phyloP scores from a whole-genome alignment of 2,329 filamentous ascomycete species.

The Rosellinia necatrix region DNA sequence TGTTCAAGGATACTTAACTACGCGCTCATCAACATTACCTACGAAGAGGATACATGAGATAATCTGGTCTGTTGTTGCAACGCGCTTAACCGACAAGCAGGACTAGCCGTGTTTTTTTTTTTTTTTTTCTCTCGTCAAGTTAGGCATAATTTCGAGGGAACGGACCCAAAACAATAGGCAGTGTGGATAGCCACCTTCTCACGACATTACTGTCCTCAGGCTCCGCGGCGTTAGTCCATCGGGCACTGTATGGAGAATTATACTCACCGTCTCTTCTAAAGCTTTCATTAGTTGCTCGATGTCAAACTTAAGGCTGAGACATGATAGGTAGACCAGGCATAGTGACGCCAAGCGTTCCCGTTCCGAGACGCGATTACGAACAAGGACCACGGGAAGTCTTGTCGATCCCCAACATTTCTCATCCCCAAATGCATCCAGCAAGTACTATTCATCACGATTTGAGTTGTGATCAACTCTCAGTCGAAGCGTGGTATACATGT shows the following conservation, averaged over 20 bases:
- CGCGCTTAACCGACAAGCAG: not conserved
- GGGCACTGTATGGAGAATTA: constrained; percentile 16
- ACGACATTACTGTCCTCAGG: not conserved
- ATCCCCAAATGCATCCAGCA: not conserved
- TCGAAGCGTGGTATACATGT: too few species aligned
- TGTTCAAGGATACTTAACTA: not conserved
- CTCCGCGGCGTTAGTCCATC: not conserved
- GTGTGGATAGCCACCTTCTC: not conserved
- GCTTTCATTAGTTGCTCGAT: too few species aligned
- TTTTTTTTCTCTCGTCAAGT: not conserved
- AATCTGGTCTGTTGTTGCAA: not conserved
- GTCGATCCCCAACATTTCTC: constrained; percentile 8
- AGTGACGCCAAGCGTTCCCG: not conserved
- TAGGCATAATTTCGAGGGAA: not conserved
- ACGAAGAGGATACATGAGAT: too few species aligned
- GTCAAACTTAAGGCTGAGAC: not conserved
- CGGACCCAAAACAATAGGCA: not conserved
- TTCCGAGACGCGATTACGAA: not conserved
- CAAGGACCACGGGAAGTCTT: not conserved
- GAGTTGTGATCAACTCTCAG: not conserved
- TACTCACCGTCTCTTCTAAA: constrained; percentile 19
- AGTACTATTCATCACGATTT: not conserved
- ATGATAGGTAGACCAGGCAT: not conserved
- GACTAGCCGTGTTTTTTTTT: not conserved
- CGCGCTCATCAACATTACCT: too few species aligned